phyloP scores from a whole-genome alignment of 257 asterid species.

The Solanum etuberosum region DNA sequence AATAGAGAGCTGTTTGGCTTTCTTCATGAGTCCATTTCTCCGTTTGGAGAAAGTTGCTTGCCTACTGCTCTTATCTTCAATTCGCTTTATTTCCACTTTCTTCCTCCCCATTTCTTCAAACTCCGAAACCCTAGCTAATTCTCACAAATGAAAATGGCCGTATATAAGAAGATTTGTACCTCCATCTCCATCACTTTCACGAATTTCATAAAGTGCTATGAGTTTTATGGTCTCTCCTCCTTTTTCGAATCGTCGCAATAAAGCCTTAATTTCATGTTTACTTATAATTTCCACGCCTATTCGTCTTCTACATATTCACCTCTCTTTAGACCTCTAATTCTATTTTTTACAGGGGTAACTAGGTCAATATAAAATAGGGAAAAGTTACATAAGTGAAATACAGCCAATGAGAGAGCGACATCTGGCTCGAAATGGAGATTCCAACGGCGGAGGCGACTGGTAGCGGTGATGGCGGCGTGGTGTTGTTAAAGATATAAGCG shows the following conservation, averaged over 20 bases:
- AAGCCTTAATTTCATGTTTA: slow-evolving; percentile 29
- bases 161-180: neutral
- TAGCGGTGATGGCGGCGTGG: neutral
- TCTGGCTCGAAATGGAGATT: neutral
- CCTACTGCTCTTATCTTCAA: slow-evolving; percentile 8
- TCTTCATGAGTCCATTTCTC: slow-evolving; percentile 5
- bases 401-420: neutral
- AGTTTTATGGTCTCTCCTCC: slow-evolving; percentile 7
- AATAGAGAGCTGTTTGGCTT: slow-evolving; percentile 23
- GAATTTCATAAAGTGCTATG: neutral
- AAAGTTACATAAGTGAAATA: neutral
- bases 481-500: no score
- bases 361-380: neutral
- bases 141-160: neutral
- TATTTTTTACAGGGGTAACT: neutral
- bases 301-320: neutral
- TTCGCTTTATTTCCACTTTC: slow-evolving; percentile 10
- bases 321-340: neutral
- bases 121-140: neutral
- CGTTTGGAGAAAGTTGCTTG: slow-evolving; percentile 15
- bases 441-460: neutral
- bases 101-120: slow-evolving; percentile 4
- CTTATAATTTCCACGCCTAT: slow-evolving; percentile 33
- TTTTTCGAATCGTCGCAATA: slow-evolving; percentile 34
- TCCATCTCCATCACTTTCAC: neutral